Evolutionary conservation across 768 basidiomycete genomes (phyloP).

Genomic region (Dacryopinax primogenitus): DNA sequence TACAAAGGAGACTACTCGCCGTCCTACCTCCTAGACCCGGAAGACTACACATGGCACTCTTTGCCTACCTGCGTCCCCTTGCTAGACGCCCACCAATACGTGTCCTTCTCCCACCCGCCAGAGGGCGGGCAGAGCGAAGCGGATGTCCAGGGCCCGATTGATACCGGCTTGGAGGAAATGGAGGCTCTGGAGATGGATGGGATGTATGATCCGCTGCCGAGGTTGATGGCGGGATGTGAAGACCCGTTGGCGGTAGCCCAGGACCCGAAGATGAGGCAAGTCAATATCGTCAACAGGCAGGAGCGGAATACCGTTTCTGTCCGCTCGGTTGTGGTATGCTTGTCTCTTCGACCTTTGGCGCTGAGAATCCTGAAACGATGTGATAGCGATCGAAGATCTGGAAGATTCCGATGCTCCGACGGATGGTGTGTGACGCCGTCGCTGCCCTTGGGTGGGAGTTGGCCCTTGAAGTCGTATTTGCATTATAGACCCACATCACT

Average conservation of each 20-base stretch:
- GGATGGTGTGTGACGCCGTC: conserved; percentile 16
- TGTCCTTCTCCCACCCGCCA: conserved; percentile 47
- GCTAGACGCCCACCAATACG: conserved; percentile 58
- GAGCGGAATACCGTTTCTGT: conserved; percentile 8
- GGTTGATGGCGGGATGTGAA: conserved; percentile 21
- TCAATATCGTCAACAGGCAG: conserved; percentile 11
- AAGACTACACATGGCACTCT: conserved; percentile 64
- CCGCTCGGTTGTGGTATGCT: conserved; percentile 10
- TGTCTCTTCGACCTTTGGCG: conserved; percentile 14
- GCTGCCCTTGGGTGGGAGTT: conserved; percentile 16
- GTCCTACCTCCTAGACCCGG: conserved; percentile 79
- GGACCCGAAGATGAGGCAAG: conserved; percentile 15
- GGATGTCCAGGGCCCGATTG: neutral
- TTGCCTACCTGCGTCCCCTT: conserved; percentile 43
- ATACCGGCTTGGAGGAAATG: neutral
- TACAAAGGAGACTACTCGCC: conserved; percentile 92
- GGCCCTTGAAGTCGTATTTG: neutral
- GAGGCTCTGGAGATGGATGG: neutral
- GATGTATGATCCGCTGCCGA: conserved; percentile 22
- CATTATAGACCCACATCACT: neutral
- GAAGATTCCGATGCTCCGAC: conserved; percentile 10
- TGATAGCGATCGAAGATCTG: conserved; percentile 15
- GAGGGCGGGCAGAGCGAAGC: neutral
- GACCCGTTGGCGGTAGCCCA: conserved; percentile 17
- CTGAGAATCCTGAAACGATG: neutral